A percentile compares a stretch with the other conserved stretches of the same genome.
These are phyloP conservation scores for Pseudocercospora cruenta DNA, from an alignment of 2,329 filamentous ascomycete species.

Conservation along the genomic window DNA sequence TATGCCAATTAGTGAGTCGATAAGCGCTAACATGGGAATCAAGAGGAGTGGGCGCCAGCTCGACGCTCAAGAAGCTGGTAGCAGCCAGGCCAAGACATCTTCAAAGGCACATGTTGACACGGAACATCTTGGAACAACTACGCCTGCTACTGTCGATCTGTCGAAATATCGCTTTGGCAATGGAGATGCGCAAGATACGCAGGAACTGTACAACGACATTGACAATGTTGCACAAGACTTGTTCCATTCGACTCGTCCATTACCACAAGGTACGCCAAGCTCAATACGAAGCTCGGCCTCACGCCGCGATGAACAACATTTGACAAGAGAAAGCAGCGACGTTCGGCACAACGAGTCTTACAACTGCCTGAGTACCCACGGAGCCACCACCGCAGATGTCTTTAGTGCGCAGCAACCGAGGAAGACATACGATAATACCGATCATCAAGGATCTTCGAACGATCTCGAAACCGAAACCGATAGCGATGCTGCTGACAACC, in stretches of 20 bases:
- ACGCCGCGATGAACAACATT: background rate
- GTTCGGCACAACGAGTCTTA: background rate
- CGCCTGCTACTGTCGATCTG: background rate
- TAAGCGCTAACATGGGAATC: constrained; percentile 11
- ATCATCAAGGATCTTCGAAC: background rate
- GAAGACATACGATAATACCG: background rate
- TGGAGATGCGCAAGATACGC: constrained; percentile 5
- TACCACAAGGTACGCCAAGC: constrained; percentile 29
- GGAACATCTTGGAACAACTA: background rate
- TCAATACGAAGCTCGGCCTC: background rate
- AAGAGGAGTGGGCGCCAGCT: constrained; percentile 6
- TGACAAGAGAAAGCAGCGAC: background rate
- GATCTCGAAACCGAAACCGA: constrained; percentile 7
- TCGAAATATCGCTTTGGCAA: background rate
- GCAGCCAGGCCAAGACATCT: background rate
- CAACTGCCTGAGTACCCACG: background rate
- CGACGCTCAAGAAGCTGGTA: background rate
- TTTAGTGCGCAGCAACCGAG: background rate
- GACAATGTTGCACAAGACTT: constrained; percentile 24
- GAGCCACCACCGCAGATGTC: background rate
- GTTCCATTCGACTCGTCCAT: constrained; percentile 23
- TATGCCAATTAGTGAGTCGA: background rate
- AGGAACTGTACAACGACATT: constrained; percentile 25
- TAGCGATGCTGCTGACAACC: constrained; percentile 4
- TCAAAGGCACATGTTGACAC: background rate